Conservation (phyloP, 208 protist genomes). For the Trypanosoma melophagium region DNA sequence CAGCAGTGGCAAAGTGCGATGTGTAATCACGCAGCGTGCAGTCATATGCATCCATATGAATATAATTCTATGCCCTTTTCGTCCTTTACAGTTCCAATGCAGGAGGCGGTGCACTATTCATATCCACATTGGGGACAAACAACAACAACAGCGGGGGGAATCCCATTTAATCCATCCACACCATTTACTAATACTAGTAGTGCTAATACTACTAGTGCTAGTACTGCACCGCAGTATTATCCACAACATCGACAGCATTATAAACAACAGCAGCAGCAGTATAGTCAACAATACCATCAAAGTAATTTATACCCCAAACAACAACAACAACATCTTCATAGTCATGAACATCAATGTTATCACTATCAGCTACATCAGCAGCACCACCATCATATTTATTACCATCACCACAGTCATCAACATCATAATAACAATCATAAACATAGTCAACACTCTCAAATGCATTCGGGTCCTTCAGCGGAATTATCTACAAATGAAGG, state of each 20-base stretch:
- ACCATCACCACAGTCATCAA: slow-evolving; percentile 24
- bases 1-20: background rate
- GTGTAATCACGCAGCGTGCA: background rate
- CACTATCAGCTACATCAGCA: slow-evolving; percentile 4
- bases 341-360: slow-evolving; percentile 11
- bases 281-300: slow-evolving; percentile 18
- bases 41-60: slow-evolving; percentile 6
- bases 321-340: slow-evolving; percentile 13
- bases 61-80: background rate
- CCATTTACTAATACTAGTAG: slow-evolving; percentile 1
- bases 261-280: slow-evolving; percentile 18
- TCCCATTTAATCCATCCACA: slow-evolving; percentile 1
- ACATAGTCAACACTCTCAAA: too few species aligned
- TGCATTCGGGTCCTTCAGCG: too few species aligned
- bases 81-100: background rate
- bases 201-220: background rate
- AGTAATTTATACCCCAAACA: slow-evolving; percentile 8
- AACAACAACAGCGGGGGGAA: too few species aligned
- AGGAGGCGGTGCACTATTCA: background rate
- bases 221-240: slow-evolving; percentile 12
- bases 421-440: slow-evolving; percentile 28
- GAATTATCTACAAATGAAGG: background rate
- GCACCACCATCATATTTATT: slow-evolving; percentile 30
- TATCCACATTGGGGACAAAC: background rate
- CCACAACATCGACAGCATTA: slow-evolving; percentile 12